Base-by-base conservation (phyloP, 1,284 basidiomycete species). In the Peniophora sp. region DNA sequence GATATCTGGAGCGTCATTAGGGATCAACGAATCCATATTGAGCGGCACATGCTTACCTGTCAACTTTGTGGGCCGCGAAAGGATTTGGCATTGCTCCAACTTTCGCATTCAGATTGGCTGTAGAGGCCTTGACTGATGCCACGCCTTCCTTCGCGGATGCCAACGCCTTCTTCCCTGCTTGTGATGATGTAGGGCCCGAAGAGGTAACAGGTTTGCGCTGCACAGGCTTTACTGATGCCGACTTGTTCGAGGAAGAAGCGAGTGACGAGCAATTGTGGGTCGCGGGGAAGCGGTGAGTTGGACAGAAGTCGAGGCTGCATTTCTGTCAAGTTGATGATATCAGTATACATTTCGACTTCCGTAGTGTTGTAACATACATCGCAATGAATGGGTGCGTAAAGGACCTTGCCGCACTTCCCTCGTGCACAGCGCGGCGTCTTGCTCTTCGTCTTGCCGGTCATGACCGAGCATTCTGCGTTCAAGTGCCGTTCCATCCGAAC, bases 401-500 rank as follows among this genome's bases (percentile, higher is more conserved):
- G 65, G 9, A 81, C 72, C 66, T 90, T 91, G 51, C 74, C 77
- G 60, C 88, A 91, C 60, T 73, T 81, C 15, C 64, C 65, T 53
- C 73, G 69, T 0, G 78, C 78, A 59, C 88, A 91, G 10, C 72
- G 64, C 0, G 86, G 84, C 6, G 77, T 71, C 55, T 73, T 79
- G 22, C 71, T 60, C 60, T 58, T 52, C 32, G 61, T 59, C 54
- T 74, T 76, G 44, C 83, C 83, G 0, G 81, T 85, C 69, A 80
- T 78, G 36, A 82, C 80, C 9, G 74, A 73, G 59, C 88, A 91
- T 47, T 85, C 82, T 0, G 60, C 69, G 34, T 61, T 68, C 56
- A 91, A 74, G 60, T 91, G 88, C 1, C 70, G 66, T 54, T 89
- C 85, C 81, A 91, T 87, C 47, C 80, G 76, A 35, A 80, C 65